Evolutionary conservation across 208 protist species (phyloP), one percentile per base, ranked within the genome.

Genomic region (Porcisia hertigi): DNA sequence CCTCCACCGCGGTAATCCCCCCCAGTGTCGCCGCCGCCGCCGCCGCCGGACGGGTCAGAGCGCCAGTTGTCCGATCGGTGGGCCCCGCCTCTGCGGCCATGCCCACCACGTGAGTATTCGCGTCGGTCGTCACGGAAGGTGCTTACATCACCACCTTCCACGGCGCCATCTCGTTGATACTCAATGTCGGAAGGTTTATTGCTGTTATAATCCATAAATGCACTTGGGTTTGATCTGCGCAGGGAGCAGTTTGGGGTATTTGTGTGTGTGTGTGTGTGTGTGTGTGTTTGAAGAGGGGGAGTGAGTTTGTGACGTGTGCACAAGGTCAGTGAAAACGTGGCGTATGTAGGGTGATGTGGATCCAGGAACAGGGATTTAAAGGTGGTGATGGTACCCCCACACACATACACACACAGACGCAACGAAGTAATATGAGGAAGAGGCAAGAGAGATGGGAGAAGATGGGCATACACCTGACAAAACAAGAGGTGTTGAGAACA

Each of bases 201-300:
- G 81, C 71, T 82, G 79, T 79, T 82, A 77, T 86, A 80, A 83
- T 87, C 76, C 85, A 89, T 89, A 86, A 84, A 88, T 64, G 73
- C 49, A 77, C 79, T 64, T 65, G 59, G 52, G 79, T 76, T 63
- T 41, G 25, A 64, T 75, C 34, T 80, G 62, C 62, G 14, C 62
- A 49, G 62, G 41, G 1, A 6, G 39, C 1, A 47, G n/a, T 67
- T 14, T 23, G 62, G 9, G 1, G 23, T 67, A 9, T 25, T 6
- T 52, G 6, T n/a, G n/a, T n/a, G n/a, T n/a, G n/a, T n/a, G n/a
- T n/a, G n/a, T n/a, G n/a, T n/a, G n/a, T n/a, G n/a, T n/a, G n/a
- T n/a, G n/a, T n/a, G n/a, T 30, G 6, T 7, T 30, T 0, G 3
- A 52, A 3, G 20, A 18, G 41, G 23, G 0, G 2, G 11, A n/a